Evolutionary conservation across 352 stramenopile genomes (phyloP).

Genomic region (Globisporangium alternatum): DNA sequence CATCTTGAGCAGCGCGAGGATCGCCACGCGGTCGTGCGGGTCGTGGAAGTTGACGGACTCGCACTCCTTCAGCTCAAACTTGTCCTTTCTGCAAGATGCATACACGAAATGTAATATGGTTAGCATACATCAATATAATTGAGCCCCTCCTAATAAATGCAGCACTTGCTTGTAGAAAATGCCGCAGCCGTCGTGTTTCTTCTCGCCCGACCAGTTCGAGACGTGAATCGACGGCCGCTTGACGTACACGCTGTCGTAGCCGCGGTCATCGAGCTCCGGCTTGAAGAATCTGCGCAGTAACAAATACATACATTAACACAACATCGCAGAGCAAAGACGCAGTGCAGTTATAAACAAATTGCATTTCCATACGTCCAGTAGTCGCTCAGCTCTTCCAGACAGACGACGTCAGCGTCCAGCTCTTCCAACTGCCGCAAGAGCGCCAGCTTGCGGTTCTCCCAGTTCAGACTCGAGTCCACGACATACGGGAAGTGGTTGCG

Average conservation of each 20-base stretch:
- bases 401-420: constrained; percentile 79
- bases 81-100: constrained; percentile 53
- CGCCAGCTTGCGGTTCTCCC: constrained; percentile 78
- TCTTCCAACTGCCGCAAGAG: constrained; percentile 71
- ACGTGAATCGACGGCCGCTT: constrained; percentile 84
- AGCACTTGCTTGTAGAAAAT: constrained; percentile 83
- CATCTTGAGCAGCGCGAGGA: constrained; percentile 83
- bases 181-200: constrained; percentile 85
- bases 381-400: constrained; percentile 84
- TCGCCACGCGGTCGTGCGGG: constrained; percentile 80
- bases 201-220: constrained; percentile 85
- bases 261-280: constrained; percentile 57
- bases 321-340: neutral
- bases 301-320: neutral
- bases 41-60: constrained; percentile 87
- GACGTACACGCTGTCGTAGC: constrained; percentile 85
- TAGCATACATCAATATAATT: neutral
- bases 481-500: constrained; percentile 87
- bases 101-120: neutral
- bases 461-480: constrained; percentile 76
- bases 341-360: neutral
- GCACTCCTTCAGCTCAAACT: constrained; percentile 84
- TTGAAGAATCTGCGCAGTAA: constrained; percentile 67
- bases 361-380: constrained; percentile 75
- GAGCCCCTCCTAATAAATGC: neutral